phyloP scores from a whole-genome alignment of 805 yeast species.

The Candida sphagnicola region DNA sequence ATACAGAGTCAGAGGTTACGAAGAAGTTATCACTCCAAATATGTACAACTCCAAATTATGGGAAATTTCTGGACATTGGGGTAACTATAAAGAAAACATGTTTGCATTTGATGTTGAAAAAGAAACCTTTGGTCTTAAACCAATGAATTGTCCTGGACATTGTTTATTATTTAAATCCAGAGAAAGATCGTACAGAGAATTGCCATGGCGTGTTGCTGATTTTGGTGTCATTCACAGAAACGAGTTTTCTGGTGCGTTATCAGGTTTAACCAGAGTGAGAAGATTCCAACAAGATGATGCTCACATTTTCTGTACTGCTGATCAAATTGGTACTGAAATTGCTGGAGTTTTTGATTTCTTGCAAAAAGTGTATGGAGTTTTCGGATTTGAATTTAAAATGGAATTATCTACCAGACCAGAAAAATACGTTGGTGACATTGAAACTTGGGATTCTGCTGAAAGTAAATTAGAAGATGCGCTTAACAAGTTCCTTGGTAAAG shows the following conservation, averaged over 20 bases:
- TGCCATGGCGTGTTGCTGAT: slow-evolving; percentile 99
- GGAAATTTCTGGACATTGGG: slow-evolving; percentile 99
- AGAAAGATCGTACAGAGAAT: slow-evolving; percentile 93
- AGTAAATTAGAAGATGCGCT: slow-evolving; percentile 76
- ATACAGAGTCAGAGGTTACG: slow-evolving; percentile 91
- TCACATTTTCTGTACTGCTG: slow-evolving; percentile 92
- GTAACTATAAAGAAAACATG: slow-evolving; percentile 95
- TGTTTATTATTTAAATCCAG: slow-evolving; percentile 88
- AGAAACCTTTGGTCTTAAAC: slow-evolving; percentile 91
- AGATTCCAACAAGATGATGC: slow-evolving; percentile 99
- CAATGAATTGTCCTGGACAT: slow-evolving; percentile 92
- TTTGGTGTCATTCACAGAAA: slow-evolving; percentile 97
- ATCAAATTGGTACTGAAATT: slow-evolving; percentile 86
- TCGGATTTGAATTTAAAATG: slow-evolving; percentile 95
- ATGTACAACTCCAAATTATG: slow-evolving; percentile 97
- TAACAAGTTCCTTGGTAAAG: slow-evolving; percentile 71
- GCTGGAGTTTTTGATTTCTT: slow-evolving; percentile 82
- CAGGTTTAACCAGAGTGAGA: slow-evolving; percentile 91
- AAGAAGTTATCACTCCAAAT: slow-evolving; percentile 98
- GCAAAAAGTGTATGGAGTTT: slow-evolving; percentile 79
- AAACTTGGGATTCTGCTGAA: slow-evolving; percentile 93
- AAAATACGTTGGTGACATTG: slow-evolving; percentile 89
- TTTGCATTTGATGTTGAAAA: slow-evolving; percentile 95
- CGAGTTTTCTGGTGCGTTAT: slow-evolving; percentile 91
- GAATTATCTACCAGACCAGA: slow-evolving; percentile 97